Evolutionary conservation across 768 basidiomycete genomes (phyloP).

Genomic region (Mycena galericulata): DNA sequence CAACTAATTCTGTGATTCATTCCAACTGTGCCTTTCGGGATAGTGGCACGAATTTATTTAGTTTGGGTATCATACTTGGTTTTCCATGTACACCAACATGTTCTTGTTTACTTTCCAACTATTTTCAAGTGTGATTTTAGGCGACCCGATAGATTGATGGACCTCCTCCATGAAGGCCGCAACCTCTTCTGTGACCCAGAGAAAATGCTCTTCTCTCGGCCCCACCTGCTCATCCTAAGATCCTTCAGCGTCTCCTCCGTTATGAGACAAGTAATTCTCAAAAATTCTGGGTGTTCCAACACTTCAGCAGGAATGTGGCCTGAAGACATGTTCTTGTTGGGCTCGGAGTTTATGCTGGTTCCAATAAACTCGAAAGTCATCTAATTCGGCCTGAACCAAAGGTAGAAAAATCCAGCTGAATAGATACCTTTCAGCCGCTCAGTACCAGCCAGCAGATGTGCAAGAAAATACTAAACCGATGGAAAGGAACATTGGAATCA

Average conservation of each 20-base stretch:
- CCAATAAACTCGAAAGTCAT: slow-evolving; percentile 37
- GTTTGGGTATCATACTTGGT: too few species aligned
- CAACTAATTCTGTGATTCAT: too few species aligned
- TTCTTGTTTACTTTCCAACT: too few species aligned
- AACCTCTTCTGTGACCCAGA: not conserved
- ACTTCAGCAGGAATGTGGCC: not conserved
- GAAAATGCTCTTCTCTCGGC: too few species aligned
- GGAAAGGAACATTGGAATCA: slow-evolving; percentile 28
- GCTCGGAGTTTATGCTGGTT: not conserved
- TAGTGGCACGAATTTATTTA: too few species aligned
- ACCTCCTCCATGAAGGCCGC: not conserved
- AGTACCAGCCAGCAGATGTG: not conserved
- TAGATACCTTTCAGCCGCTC: slow-evolving; percentile 36
- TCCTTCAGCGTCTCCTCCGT: not conserved
- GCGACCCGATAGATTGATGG: not conserved
- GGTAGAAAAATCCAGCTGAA: slow-evolving; percentile 50
- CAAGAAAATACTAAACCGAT: slow-evolving; percentile 25
- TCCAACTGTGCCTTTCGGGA: too few species aligned
- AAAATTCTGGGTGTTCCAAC: too few species aligned
- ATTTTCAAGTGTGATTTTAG: too few species aligned
- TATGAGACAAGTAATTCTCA: too few species aligned
- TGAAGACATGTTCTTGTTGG: not conserved
- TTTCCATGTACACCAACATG: too few species aligned
- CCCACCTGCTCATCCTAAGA: slow-evolving; percentile 6
- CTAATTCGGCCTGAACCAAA: slow-evolving; percentile 43